Evolutionary conservation across 441 rosid species (phyloP).

Genomic region (Syzygium malaccense): DNA sequence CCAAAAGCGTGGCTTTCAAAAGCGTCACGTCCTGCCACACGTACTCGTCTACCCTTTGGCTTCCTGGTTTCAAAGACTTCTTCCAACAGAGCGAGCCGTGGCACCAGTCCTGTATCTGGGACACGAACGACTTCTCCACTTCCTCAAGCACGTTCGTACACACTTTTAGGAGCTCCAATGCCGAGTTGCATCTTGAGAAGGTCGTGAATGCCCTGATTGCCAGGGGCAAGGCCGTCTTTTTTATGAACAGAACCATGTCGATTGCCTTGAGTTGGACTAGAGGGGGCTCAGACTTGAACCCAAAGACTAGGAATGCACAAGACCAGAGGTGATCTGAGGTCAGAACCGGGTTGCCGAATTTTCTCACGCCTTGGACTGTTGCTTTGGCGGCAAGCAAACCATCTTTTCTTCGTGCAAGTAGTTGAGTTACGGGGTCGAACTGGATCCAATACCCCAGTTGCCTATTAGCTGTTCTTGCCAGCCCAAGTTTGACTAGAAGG

Average conservation of each 20-base stretch:
- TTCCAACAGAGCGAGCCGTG: conserved; percentile 86
- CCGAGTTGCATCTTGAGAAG: conserved; percentile 85
- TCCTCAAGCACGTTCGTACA: conserved; percentile 86
- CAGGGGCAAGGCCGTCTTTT: conserved; percentile 79
- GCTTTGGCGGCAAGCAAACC: conserved; percentile 63
- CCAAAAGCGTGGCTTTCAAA: conserved; percentile 71
- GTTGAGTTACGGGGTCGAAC: conserved; percentile 66
- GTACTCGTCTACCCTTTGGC: conserved; percentile 61
- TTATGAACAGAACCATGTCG: conserved; percentile 72
- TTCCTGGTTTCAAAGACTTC: conserved; percentile 38
- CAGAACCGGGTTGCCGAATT: conserved; percentile 34
- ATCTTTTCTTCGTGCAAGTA: conserved; percentile 51
- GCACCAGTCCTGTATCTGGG: conserved; percentile 84
- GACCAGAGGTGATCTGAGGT: conserved; percentile 86
- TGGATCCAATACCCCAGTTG: conserved; percentile 76
- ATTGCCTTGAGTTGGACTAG: conserved; percentile 68
- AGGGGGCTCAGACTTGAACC: conserved; percentile 83
- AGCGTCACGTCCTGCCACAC: conserved; percentile 93
- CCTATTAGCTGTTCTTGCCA: conserved; percentile 51
- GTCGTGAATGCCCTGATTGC: conserved; percentile 73
- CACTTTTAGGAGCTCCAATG: conserved; percentile 78
- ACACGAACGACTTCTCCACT: conserved; percentile 84
- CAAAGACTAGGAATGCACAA: conserved; percentile 84
- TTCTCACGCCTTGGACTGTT: conserved; percentile 55
- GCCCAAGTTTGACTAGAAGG: conserved; percentile 68